Base-by-base conservation (phyloP, 441 rosid species). In the Pelargonium citronellum region DNA sequence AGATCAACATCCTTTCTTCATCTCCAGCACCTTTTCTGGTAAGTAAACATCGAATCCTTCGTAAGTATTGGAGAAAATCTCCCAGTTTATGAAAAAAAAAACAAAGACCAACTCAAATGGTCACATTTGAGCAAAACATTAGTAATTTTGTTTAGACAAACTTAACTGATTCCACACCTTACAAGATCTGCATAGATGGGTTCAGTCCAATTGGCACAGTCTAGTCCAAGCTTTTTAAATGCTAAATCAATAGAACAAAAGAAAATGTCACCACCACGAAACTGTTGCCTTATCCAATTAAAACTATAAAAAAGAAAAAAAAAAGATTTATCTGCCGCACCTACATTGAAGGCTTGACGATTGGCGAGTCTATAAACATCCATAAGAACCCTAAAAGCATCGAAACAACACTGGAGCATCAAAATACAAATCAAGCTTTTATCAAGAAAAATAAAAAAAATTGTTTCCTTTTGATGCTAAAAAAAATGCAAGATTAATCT, bases 171-270 rank as follows among this genome's bases (percentile, higher is more conserved):
- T 64, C 51, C 69, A 37, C 75, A 92, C 96, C 90, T 92, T 65
- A 80, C 49, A 70, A 92, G 84, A 79, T 92, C 98, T 22, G 79
- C 67, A 79, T 92, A 92, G 73, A 92, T 84, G 71, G 96, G 97
- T 43, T 84, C 85, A 57, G 91, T 82, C 98, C 98, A 93, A 81
- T 89, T 93, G 37, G 97, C 97, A 69, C 98, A 93, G 73, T 93
- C 98, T 64, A 93, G 98, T 22, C 96, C 96, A 64, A 93, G 96
- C 85, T 87, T 93, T 75, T 75, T 84, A 83, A 93, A 93, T 76
- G 96, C 98, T 93, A 82, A 51, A 43, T 44, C 43, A 62, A 72
- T 22, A 53, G 60, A 0, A 64, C 69, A 68, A 20, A 24, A 49
- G 57, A 4, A 47, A 65, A 61, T 66, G 41, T 64, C 64, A 67